phyloP scores from a whole-genome alignment of 1,284 basidiomycete genomes.

The Trametes hirsuta region DNA sequence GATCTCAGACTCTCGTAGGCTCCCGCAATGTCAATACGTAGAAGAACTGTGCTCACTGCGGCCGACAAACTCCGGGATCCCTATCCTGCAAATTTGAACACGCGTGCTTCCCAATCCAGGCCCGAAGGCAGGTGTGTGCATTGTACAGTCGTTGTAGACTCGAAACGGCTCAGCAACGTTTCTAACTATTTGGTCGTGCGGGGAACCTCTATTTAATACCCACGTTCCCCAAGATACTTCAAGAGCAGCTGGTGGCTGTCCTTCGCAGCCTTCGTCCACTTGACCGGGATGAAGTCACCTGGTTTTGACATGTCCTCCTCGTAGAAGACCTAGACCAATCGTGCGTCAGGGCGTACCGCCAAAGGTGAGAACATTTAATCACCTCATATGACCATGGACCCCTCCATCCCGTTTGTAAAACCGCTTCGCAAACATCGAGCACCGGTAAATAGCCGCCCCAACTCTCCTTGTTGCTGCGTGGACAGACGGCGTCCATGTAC shows the following conservation, averaged over 20 bases:
- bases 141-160: too few relatives aligned
- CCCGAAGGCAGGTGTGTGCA: too few relatives aligned
- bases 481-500: conserved; percentile 28
- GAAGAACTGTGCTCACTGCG: too few relatives aligned
- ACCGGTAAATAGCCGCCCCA: conserved; percentile 35
- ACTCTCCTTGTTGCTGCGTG: background rate
- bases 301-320: conserved; percentile 31
- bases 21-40: background rate
- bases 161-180: too few relatives aligned
- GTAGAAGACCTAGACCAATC: conserved; percentile 31
- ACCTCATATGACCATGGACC: conserved; percentile 39
- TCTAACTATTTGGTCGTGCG: background rate
- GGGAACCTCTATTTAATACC: background rate
- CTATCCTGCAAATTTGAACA: too few relatives aligned
- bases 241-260: conserved; percentile 25
- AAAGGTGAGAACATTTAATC: background rate
- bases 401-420: conserved; percentile 34
- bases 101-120: too few relatives aligned
- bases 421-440: conserved; percentile 33
- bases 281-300: conserved; percentile 28
- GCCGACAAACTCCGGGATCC: too few relatives aligned
- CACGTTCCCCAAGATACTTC: conserved; percentile 20
- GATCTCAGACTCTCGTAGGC: background rate
- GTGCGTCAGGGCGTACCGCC: background rate
- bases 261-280: conserved; percentile 32